Evolutionary conservation across 352 stramenopile genomes (phyloP), one percentile per base, ranked within the genome.

Genomic region (Pythium graminicola): DNA sequence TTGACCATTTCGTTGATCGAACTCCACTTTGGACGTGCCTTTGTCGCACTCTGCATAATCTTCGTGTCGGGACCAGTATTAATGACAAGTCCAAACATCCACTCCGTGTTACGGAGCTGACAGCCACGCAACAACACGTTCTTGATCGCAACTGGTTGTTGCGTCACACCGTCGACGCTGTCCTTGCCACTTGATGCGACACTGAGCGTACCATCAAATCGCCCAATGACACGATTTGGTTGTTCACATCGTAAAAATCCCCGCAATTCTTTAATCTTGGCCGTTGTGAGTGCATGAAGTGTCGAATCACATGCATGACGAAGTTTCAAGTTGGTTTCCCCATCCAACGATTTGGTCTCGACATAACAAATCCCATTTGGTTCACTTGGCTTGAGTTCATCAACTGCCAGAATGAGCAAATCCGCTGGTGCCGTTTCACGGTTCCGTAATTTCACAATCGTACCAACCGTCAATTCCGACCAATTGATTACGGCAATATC

Each of bases 1-100:
- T 94, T 90, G 8, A 77, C 91, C 74, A 89, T 90, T 35, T 87
- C 81, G 39, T 90, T 78, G 54, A 94, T 90, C 7, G 79, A 88
- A 9, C 73, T 88, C 13, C 87, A n/a, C 57, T 94, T 94, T 2
- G 81, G 73, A 50, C 89, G 89, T 39, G 87, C 81, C 39, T 92
- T 75, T 2, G 76, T 79, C 2, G 81, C 89, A 55, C 79, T 96
- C 82, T 90, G 89, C 76, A 95, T 94, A 46, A 97, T 94, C 63
- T 97, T 97, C 6, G 73, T 78, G 50, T 98, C 90, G 26, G 94
- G 67, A 22, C 90, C 91, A 6, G 89, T 97, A 64, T 98, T 97
- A 9, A 97, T 71, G 5, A 97, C 95, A 6, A 98, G 54, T 0
- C 90, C 93, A 28, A 93, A 93, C 4, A 86, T 76, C 31, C 52